These are phyloP conservation scores for Darksidea phi DNA, from an alignment of 495 filamentous ascomycete genomes.

Conservation along the genomic window DNA sequence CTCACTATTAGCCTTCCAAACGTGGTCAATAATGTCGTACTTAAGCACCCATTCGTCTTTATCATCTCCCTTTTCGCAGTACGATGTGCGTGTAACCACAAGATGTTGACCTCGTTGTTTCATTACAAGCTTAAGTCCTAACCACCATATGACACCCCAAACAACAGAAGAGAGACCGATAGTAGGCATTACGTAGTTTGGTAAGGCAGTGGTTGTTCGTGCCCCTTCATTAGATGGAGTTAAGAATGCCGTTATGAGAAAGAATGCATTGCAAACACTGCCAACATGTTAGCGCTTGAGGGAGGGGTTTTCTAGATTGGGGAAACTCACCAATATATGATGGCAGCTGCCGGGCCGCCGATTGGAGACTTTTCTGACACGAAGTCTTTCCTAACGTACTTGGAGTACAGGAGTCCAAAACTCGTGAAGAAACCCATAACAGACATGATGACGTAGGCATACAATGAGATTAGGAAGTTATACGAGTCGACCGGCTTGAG, in stretches of 20 bases:
- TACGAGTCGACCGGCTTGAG: conserved; percentile 2
- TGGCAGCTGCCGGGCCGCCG: background rate
- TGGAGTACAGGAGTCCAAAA: conserved; percentile 6
- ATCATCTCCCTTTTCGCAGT: background rate
- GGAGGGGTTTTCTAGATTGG: no score
- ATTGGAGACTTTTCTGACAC: background rate
- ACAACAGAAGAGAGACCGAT: background rate
- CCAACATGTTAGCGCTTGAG: no score
- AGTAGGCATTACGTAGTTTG: background rate
- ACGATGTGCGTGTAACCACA: background rate
- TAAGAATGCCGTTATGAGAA: no score
- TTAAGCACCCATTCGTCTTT: background rate
- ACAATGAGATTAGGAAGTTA: conserved; percentile 3
- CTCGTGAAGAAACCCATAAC: conserved; percentile 1
- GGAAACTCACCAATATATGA: no score
- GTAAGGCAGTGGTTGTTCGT: background rate
- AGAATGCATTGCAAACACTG: no score
- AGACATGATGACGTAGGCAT: conserved; percentile 4
- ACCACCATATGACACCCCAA: conserved; percentile 12
- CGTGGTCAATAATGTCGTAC: conserved; percentile 1
- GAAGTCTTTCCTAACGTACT: background rate
- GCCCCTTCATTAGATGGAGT: no score
- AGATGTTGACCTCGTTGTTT: background rate
- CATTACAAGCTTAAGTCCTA: conserved; percentile 6
- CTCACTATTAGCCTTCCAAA: background rate